Evolutionary conservation across 1,284 basidiomycete genomes (phyloP).

Genomic region (Termitomyces sp.): DNA sequence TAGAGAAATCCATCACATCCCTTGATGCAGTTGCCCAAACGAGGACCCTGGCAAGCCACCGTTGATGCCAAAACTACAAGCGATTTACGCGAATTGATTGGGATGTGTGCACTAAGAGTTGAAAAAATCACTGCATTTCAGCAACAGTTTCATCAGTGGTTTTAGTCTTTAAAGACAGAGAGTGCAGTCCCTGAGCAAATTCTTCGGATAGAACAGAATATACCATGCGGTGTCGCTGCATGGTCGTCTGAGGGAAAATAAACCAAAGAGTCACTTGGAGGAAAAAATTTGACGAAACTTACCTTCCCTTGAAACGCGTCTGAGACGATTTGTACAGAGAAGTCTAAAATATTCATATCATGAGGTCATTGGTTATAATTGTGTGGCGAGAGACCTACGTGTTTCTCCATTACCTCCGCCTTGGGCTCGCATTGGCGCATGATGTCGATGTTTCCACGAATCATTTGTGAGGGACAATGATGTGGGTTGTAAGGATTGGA

Average conservation of each 20-base stretch:
- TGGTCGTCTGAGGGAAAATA: constrained; percentile 46
- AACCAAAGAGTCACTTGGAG: background rate
- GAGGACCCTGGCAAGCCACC: background rate
- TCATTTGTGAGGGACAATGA: constrained; percentile 65
- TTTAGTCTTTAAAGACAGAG: constrained; percentile 70
- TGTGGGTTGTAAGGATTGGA: constrained; percentile 49
- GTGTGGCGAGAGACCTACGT: constrained; percentile 46
- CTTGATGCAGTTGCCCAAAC: background rate
- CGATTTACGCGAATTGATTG: background rate
- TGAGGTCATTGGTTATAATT: constrained; percentile 12
- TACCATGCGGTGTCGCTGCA: constrained; percentile 76
- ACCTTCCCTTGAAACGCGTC: constrained; percentile 71
- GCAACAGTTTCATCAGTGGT: constrained; percentile 49
- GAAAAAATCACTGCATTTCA: constrained; percentile 2
- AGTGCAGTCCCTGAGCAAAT: constrained; percentile 63
- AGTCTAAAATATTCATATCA: constrained; percentile 47
- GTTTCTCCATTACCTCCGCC: constrained; percentile 59
- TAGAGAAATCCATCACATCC: background rate
- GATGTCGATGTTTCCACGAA: constrained; percentile 74
- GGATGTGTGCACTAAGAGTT: background rate
- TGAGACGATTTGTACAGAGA: constrained; percentile 67
- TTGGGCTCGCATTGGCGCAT: constrained; percentile 66
- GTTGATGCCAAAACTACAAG: background rate
- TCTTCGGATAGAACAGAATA: constrained; percentile 67
- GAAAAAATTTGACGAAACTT: constrained; percentile 16